Evolutionary conservation across 2,329 filamentous ascomycete species (phyloP).

Genomic region (Claviceps pusilla): DNA sequence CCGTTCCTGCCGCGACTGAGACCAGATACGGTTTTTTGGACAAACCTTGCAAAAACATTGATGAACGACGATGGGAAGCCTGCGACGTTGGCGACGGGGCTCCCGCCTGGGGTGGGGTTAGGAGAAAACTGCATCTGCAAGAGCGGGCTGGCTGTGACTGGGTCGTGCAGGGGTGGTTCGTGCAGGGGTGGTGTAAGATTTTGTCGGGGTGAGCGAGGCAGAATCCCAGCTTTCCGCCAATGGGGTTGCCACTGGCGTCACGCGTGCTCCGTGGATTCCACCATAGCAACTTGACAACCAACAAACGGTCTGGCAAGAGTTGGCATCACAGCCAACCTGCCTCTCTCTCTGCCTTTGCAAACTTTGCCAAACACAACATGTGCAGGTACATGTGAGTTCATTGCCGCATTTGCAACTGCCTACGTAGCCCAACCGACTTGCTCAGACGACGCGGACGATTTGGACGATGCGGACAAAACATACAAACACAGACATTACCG

Average conservation of each 20-base stretch:
- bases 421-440: no score
- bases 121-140: constrained; percentile 8
- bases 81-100: background rate
- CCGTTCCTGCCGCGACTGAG: background rate
- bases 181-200: background rate
- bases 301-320: background rate
- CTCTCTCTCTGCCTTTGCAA: no score
- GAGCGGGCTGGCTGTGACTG: constrained; percentile 4
- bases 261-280: background rate
- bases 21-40: background rate
- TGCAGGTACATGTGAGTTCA: no score
- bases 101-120: constrained; percentile 1
- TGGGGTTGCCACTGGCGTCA: background rate
- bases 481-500: no score
- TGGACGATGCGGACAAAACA: no score
- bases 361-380: no score
- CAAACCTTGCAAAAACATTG: background rate
- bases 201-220: background rate
- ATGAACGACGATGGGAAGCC: background rate
- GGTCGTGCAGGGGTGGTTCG: constrained; percentile 1
- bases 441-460: no score
- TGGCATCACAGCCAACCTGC: background rate
- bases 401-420: no score
- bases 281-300: background rate
- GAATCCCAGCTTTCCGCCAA: background rate